A percentile compares a stretch with the other conserved stretches of the same genome.
Evolutionary conservation across 2,329 filamentous ascomycete genomes (phyloP).

Genomic region (Verticillium nubilum): DNA sequence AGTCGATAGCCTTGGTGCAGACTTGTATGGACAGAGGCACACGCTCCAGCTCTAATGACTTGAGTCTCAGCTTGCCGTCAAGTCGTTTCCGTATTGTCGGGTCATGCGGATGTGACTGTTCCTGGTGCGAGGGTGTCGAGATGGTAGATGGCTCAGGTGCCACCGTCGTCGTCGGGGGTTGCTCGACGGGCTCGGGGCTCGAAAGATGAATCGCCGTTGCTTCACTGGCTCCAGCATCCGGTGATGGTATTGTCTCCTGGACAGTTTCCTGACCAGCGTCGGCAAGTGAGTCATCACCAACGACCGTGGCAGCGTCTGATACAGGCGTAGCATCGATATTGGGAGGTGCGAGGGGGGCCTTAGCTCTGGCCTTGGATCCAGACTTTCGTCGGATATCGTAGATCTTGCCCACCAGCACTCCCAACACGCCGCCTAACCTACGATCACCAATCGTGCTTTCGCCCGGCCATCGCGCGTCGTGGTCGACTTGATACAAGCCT

Average conservation of each 20-base stretch:
- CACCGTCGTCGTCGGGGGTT: background rate
- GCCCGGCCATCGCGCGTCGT: constrained; percentile 49
- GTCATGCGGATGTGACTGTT: constrained; percentile 5
- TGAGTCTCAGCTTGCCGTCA: constrained; percentile 58
- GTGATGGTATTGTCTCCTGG: background rate
- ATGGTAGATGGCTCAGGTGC: background rate
- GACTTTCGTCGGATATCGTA: constrained; percentile 46
- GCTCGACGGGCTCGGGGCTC: background rate
- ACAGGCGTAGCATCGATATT: background rate
- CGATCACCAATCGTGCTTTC: constrained; percentile 55
- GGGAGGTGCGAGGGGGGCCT: background rate
- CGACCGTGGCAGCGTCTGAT: background rate
- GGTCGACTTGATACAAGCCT: constrained; percentile 58
- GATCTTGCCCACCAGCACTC: constrained; percentile 61
- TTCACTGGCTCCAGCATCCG: background rate
- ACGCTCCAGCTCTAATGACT: constrained; percentile 69
- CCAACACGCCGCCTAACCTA: constrained; percentile 62
- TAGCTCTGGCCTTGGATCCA: constrained; percentile 6
- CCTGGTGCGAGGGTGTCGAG: background rate
- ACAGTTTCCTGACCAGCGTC: background rate
- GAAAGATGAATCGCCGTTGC: background rate
- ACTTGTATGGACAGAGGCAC: constrained; percentile 67
- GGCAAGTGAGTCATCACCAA: background rate
- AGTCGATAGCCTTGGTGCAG: constrained; percentile 68
- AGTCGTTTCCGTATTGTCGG: constrained; percentile 29